phyloP scores from a whole-genome alignment of 2,329 filamentous ascomycete genomes.

The Xylaria sp. region DNA sequence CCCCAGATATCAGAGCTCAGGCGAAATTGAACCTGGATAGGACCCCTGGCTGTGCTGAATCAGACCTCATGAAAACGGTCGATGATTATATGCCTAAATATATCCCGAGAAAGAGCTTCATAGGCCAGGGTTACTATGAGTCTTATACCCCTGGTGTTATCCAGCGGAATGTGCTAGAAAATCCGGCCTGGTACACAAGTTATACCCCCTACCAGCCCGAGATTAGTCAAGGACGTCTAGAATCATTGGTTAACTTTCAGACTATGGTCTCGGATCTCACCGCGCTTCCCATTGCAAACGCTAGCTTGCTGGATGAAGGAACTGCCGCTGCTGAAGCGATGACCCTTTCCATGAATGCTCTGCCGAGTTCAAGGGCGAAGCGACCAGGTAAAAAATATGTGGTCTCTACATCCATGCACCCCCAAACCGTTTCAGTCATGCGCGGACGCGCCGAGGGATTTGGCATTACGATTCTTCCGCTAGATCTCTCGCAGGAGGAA shows the following conservation, averaged over 20 bases:
- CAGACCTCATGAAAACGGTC: conserved; percentile 59
- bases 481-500: conserved; percentile 75
- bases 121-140: conserved; percentile 88
- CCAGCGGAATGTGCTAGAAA: conserved; percentile 91
- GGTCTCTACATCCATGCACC: conserved; percentile 83
- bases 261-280: conserved; percentile 92
- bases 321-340: conserved; percentile 96
- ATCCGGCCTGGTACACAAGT: conserved; percentile 96
- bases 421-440: conserved; percentile 87
- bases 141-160: conserved; percentile 91
- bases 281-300: conserved; percentile 87
- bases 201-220: conserved; percentile 98
- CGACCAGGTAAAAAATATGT: conserved; percentile 82
- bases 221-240: conserved; percentile 93
- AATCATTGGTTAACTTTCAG: conserved; percentile 95
- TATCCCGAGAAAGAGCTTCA: conserved; percentile 65
- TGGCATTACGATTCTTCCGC: conserved; percentile 79
- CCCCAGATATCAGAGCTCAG: conserved; percentile 78
- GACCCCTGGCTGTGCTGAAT: conserved; percentile 66
- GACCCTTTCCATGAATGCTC: conserved; percentile 86
- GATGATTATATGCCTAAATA: conserved; percentile 52
- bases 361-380: conserved; percentile 78
- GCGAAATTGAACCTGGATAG: conserved; percentile 69
- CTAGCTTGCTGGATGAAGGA: conserved; percentile 88
- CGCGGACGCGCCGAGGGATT: conserved; percentile 90